Conservation (phyloP, 2,329 filamentous ascomycete species). For the Penicillium sp. region DNA sequence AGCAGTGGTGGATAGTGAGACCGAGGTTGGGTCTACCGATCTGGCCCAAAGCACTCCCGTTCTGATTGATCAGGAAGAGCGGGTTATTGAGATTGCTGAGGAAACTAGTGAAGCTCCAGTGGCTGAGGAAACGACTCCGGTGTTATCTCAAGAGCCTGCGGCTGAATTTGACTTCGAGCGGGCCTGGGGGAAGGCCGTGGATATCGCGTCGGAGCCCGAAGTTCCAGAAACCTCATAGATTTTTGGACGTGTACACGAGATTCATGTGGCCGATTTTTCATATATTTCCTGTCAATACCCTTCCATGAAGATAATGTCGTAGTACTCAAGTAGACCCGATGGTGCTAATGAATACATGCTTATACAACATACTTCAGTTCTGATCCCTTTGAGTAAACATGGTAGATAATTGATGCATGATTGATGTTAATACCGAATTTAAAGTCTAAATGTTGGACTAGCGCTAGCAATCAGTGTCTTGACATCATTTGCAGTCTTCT, state of each 20-base stretch:
- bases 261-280: not conserved
- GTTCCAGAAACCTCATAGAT: not conserved
- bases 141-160: conserved; percentile 1
- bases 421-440: not conserved
- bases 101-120: not conserved
- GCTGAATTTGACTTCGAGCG: conserved; percentile 34
- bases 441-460: not conserved
- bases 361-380: not conserved
- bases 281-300: conserved; percentile 14
- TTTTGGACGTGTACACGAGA: not conserved
- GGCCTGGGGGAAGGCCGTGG: conserved; percentile 41
- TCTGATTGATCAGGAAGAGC: conserved; percentile 11
- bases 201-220: conserved; percentile 13
- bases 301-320: conserved; percentile 4
- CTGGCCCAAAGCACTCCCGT: conserved; percentile 7
- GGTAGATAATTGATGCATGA: not conserved
- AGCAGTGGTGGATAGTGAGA: conserved; percentile 21
- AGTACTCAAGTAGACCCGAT: conserved; percentile 7
- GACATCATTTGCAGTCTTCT: not conserved
- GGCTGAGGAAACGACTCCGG: not conserved
- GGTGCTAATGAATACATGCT: conserved; percentile 12
- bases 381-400: not conserved
- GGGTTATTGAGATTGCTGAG: not conserved
- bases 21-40: not conserved
- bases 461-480: not conserved